These are phyloP conservation scores for Quaeritorhiza haematococci DNA, from an alignment of 371 early-diverging fungal genomes.

Conservation along the genomic window DNA sequence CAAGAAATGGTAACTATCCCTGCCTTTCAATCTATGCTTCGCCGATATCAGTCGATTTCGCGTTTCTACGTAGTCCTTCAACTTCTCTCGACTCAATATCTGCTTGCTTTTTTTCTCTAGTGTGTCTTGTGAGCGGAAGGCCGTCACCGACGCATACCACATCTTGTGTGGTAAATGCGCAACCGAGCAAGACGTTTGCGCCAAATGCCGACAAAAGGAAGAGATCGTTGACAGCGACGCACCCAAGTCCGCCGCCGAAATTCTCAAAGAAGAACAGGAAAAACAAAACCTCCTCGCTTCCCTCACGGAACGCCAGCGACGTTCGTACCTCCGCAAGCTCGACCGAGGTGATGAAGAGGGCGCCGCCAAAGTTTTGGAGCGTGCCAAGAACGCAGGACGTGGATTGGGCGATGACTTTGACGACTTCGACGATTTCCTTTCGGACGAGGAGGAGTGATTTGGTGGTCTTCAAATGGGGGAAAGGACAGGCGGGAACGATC, in stretches of 20 bases:
- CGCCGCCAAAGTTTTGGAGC: slow-evolving; percentile 26
- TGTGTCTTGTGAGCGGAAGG: slow-evolving; percentile 72
- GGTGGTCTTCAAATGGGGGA: too few species aligned
- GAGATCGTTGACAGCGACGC: slow-evolving; percentile 65
- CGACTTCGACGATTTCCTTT: slow-evolving; percentile 12
- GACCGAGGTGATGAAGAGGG: slow-evolving; percentile 50
- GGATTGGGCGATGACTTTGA: slow-evolving; percentile 8
- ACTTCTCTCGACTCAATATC: slow-evolving; percentile 19
- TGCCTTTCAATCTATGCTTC: not conserved
- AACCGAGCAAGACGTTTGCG: slow-evolving; percentile 72
- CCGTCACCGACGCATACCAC: slow-evolving; percentile 92
- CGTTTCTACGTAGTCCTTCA: too few species aligned
- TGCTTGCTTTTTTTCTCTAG: slow-evolving; percentile 22
- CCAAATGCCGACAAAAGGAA: slow-evolving; percentile 78
- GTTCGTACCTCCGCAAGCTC: slow-evolving; percentile 75
- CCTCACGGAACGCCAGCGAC: slow-evolving; percentile 83
- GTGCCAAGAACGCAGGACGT: slow-evolving; percentile 1
- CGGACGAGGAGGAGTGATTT: slow-evolving; percentile 8
- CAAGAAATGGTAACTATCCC: slow-evolving; percentile 73
- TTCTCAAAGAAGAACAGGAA: slow-evolving; percentile 66
- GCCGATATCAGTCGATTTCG: too few species aligned
- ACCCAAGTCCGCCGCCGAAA: slow-evolving; percentile 16
- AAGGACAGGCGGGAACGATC: too few species aligned
- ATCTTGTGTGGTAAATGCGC: slow-evolving; percentile 88
- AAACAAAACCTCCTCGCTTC: slow-evolving; percentile 59